These are phyloP conservation scores for Betula pendula DNA, from an alignment of 306 rosid genomes.

Conservation along the genomic window DNA sequence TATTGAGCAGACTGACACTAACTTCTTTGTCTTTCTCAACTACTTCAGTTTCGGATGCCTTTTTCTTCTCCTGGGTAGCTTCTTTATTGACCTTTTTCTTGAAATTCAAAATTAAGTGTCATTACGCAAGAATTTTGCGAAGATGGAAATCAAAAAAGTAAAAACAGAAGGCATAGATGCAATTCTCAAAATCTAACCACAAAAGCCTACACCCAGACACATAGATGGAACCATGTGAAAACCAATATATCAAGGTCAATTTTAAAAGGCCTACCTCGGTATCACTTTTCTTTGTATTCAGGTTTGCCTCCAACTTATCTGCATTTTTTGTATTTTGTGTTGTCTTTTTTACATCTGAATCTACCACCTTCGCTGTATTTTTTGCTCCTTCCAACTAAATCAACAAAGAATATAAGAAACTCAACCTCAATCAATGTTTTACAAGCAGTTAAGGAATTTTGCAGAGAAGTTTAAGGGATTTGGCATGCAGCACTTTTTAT, in stretches of 20 bases:
- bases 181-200: not conserved
- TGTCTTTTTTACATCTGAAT: constrained; percentile 54
- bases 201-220: not conserved
- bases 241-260: not conserved
- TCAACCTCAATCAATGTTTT: not conserved
- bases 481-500: not conserved
- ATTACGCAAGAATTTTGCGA: constrained; percentile 20
- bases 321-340: constrained; percentile 53
- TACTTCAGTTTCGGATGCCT: constrained; percentile 50
- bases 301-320: constrained; percentile 45
- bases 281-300: constrained; percentile 53
- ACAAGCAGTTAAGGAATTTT: constrained; percentile 8
- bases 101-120: constrained; percentile 28
- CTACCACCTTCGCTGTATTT: constrained; percentile 43
- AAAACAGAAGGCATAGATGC: not conserved
- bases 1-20: constrained; percentile 85
- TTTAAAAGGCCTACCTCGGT: constrained; percentile 41
- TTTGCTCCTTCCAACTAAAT: constrained; percentile 46
- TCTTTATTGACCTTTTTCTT: constrained; percentile 55
- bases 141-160: constrained; percentile 18
- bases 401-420: constrained; percentile 7
- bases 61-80: constrained; percentile 57
- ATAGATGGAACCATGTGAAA: not conserved
- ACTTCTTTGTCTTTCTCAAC: constrained; percentile 71
- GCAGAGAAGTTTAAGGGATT: not conserved